Percentiles rank a stretch among this genome's conserved stretches.
Conservation (phyloP, 1,284 basidiomycete genomes). For the Anthracocystis setariae region DNA sequence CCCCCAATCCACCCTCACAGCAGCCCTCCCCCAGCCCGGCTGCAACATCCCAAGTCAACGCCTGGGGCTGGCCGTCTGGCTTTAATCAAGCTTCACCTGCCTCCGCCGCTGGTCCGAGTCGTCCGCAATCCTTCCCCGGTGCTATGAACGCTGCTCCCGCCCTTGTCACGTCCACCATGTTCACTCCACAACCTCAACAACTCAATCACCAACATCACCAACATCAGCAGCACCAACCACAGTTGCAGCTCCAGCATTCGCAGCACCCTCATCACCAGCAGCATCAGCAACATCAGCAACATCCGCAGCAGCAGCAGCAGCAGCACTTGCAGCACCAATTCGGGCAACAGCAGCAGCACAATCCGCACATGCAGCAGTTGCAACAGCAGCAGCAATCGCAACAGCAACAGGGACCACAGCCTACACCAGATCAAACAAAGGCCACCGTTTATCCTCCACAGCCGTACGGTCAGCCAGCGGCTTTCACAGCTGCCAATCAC, state of each 20-base stretch:
- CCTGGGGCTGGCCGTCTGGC: slow-evolving; percentile 53
- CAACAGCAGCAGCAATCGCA: slow-evolving; percentile 28
- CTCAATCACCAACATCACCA: slow-evolving; percentile 36
- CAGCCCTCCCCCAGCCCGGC: slow-evolving; percentile 25
- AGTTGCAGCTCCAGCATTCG: slow-evolving; percentile 23
- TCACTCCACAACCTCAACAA: slow-evolving; percentile 31
- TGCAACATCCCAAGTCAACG: slow-evolving; percentile 44
- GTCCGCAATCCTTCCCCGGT: slow-evolving; percentile 15
- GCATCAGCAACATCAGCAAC: slow-evolving; percentile 23
- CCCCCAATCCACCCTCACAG: slow-evolving; percentile 27
- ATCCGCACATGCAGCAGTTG: slow-evolving; percentile 19
- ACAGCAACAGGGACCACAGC: slow-evolving; percentile 23
- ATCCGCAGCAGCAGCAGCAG: slow-evolving; percentile 16
- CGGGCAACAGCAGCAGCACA: slow-evolving; percentile 22
- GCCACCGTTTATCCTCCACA: slow-evolving; percentile 51
- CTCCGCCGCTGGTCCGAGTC: slow-evolving; percentile 23
- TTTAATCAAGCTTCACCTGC: slow-evolving; percentile 44
- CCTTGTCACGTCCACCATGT: slow-evolving; percentile 31
- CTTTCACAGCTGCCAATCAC: slow-evolving; percentile 32
- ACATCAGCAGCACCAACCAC: slow-evolving; percentile 25
- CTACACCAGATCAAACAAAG: slow-evolving; percentile 17
- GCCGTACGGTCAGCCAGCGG: slow-evolving; percentile 47
- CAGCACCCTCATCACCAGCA: slow-evolving; percentile 19
- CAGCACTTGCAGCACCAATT: slow-evolving; percentile 26
- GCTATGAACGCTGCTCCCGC: slow-evolving; percentile 31